Base-by-base conservation (phyloP, 2,329 filamentous ascomycete genomes). In the Botrytis porri region DNA sequence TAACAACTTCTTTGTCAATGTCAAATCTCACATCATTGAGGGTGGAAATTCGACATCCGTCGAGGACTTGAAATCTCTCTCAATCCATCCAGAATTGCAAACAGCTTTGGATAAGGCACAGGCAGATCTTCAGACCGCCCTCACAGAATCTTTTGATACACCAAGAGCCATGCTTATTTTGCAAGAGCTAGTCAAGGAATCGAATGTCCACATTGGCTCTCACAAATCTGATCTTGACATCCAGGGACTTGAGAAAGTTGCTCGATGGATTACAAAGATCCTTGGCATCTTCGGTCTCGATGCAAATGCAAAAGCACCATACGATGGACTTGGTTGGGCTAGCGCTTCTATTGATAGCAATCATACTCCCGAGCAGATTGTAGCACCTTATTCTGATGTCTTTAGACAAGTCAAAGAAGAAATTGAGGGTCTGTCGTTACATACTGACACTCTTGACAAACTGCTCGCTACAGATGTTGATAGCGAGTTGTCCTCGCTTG, bases 121-220 rank as follows among this genome's bases (percentile, higher is more conserved):
- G 81, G 83, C 83, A 59, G 88, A 89, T 37, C 80, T 88, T 43
- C 82, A 88, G 48, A 79, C 82, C 1, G 91, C 92, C 2, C 85
- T 98, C 25, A 87, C 87, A 77, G 94, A 97, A 82, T 97, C 94
- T 0, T 97, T 98, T 81, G 92, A 98, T 82, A 98, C 95, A 0
- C 90, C 93, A 1, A 84, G 86, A 69, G 93, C 91, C 8, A 94
- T 98, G 92, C 87, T 88, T 66, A 84, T 89, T n/a, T 91, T 98
- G 64, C 89, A 90, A 2, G 89, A 93, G 72, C 84, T 98, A 37
- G 91, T 98, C 75, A 92, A 90, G 65, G 89, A 92, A 60, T 92
- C 92, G 80, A 97, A 97, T 82, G 84, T 86, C 70, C 84, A 86
- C 77, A 83, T 88, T 70, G 84, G 82, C 74, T 82, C 85, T 76